Conservation (phyloP, 371 early-diverging fungal genomes). For the Lichtheimia ornata region DNA sequence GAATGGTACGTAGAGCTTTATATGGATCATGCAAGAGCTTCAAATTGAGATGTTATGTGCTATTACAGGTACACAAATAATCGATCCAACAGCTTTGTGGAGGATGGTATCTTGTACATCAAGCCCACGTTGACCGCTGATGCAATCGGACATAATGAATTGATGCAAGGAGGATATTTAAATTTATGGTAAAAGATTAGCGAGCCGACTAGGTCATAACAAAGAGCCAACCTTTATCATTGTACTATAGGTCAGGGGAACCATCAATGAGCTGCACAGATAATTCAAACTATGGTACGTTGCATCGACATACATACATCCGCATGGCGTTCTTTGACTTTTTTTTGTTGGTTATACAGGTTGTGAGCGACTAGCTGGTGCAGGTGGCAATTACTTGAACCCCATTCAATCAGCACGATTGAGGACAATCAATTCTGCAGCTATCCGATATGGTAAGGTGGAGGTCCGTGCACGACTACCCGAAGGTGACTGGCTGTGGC, state of each 20-base stretch:
- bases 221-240: not conserved
- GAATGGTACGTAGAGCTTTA: slow-evolving; percentile 28
- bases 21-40: not conserved
- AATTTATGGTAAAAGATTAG: slow-evolving; percentile 29
- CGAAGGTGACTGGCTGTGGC: slow-evolving; percentile 72
- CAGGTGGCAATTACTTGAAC: slow-evolving; percentile 60
- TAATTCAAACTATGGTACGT: slow-evolving; percentile 40
- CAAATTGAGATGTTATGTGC: no score
- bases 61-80: slow-evolving; percentile 52
- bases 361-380: slow-evolving; percentile 53
- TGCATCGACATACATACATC: not conserved
- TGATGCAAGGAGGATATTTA: slow-evolving; percentile 37
- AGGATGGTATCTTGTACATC: slow-evolving; percentile 65
- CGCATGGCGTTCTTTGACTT: not conserved
- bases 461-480: slow-evolving; percentile 70
- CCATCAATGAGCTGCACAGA: slow-evolving; percentile 43
- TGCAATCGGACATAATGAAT: slow-evolving; percentile 29
- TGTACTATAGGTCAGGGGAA: slow-evolving; percentile 23
- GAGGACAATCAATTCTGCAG: slow-evolving; percentile 48
- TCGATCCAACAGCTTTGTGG: slow-evolving; percentile 65
- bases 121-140: slow-evolving; percentile 63
- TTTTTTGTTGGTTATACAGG: slow-evolving; percentile 28
- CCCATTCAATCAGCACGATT: slow-evolving; percentile 69
- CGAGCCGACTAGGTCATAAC: not conserved
- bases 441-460: slow-evolving; percentile 61